Conservation (phyloP, 768 basidiomycete genomes). For the Mycena filopes region DNA sequence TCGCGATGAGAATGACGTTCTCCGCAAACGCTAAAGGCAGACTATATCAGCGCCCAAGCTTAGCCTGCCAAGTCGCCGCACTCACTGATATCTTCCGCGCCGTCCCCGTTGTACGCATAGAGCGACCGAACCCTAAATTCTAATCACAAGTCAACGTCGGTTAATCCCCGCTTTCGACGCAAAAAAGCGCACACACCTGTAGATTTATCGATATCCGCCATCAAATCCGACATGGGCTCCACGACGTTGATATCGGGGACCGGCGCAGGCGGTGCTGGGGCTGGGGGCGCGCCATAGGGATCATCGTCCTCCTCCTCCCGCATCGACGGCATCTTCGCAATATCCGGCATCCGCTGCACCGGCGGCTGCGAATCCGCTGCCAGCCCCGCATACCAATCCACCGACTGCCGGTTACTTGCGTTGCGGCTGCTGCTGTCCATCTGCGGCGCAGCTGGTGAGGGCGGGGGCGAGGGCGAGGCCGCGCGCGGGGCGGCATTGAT, state of each 20-base stretch:
- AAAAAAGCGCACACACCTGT: constrained; percentile 55
- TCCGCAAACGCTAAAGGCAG: constrained; percentile 78
- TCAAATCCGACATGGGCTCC: constrained; percentile 56
- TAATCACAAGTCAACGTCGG: constrained; percentile 41
- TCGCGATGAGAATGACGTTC: constrained; percentile 80
- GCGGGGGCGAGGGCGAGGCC: constrained; percentile 51
- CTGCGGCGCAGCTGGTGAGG: constrained; percentile 34
- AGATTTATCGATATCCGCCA: constrained; percentile 79
- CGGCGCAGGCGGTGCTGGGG: constrained; percentile 39
- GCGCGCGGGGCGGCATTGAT: constrained; percentile 61
- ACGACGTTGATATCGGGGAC: constrained; percentile 71
- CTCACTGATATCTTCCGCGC: constrained; percentile 89
- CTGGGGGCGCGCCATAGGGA: constrained; percentile 32
- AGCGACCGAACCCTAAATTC: constrained; percentile 83
- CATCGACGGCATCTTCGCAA: constrained; percentile 61
- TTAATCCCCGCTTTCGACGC: neutral
- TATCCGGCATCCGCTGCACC: constrained; percentile 26
- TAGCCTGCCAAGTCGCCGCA: constrained; percentile 31
- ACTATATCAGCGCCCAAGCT: neutral
- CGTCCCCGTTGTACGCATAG: constrained; percentile 87
- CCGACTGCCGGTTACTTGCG: constrained; percentile 76
- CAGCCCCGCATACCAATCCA: constrained; percentile 92
- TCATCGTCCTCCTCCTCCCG: constrained; percentile 72
- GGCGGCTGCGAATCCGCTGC: constrained; percentile 73
- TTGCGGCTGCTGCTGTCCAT: constrained; percentile 52